phyloP scores from a whole-genome alignment of 2,329 filamentous ascomycete species.

The Colletotrichum scovillei region DNA sequence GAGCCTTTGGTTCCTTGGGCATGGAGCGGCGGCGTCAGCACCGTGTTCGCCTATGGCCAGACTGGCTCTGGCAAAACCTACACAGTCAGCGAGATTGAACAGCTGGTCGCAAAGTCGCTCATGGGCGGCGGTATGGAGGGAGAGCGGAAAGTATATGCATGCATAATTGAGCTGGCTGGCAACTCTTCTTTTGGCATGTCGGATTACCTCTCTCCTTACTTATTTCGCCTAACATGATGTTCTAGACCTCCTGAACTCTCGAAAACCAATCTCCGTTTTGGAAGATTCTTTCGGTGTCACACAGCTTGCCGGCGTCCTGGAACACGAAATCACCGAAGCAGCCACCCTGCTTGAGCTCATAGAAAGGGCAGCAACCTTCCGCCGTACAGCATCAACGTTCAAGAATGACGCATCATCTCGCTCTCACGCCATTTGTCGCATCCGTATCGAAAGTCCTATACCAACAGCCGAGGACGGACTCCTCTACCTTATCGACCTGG shows the following conservation, averaged over 20 bases:
- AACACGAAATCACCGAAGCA: conserved; percentile 46
- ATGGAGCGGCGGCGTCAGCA: conserved; percentile 58
- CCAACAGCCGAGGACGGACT: conserved; percentile 51
- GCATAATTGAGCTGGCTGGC: conserved; percentile 53
- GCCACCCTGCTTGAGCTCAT: conserved; percentile 47
- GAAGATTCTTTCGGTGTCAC: conserved; percentile 58
- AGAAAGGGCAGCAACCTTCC: conserved; percentile 51
- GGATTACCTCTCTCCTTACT: neutral
- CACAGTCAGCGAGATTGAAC: conserved; percentile 54
- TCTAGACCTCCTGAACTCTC: conserved; percentile 54
- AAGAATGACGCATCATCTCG: conserved; percentile 61
- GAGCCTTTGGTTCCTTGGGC: conserved; percentile 56
- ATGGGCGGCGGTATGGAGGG: conserved; percentile 42
- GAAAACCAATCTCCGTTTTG: conserved; percentile 53
- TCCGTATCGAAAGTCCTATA: conserved; percentile 51
- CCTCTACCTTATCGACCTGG: conserved; percentile 59
- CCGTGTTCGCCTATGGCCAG: conserved; percentile 62
- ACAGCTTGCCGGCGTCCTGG: conserved; percentile 56
- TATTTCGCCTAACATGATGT: neutral
- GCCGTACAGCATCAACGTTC: conserved; percentile 53
- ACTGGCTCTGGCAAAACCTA: conserved; percentile 62
- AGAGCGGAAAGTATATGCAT: conserved; percentile 46
- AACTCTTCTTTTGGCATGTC: conserved; percentile 45
- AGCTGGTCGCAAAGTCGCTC: conserved; percentile 50
- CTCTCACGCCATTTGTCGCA: conserved; percentile 60